Evolutionary conservation across 1,139 yeast genomes (phyloP), one percentile per base, ranked within the genome.

Genomic region (Casaregolazyma suthepensis): DNA sequence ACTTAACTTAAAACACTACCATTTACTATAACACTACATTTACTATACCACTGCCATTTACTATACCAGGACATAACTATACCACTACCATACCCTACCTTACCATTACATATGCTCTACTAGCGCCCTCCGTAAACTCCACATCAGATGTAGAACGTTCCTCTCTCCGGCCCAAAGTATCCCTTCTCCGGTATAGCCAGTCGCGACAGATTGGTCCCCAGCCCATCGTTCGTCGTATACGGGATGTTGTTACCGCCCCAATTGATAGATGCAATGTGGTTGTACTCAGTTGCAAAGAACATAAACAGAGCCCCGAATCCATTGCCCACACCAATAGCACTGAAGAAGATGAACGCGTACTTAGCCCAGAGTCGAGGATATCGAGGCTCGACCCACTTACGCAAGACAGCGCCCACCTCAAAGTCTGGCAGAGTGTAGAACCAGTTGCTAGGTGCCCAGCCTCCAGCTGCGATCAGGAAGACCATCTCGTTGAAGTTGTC

Each of bases 221-320:
- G 83, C 80, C 77, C 70, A 13, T 68, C 70, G 58, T 71, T 57
- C 59, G 74, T 69, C 55, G 67, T 61, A 56, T 64, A 69, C 6
- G 68, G 54, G 22, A 80, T 79, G 43, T 58, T 65, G 62, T 81
- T 81, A 2, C 85, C 85, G 85, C 85, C 81, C 85, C 86, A 81
- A 7, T 65, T 62, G 22, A 72, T 69, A 9, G 73, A 71, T 13
- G 53, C 62, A 20, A 49, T 70, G 68, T 44, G 73, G 45, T 58
- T 57, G 56, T 74, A 78, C 59, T 78, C 80, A 4, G 81, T 80
- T 1, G 81, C 75, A 62, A 82, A 78, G 67, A 82, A 75, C 44
- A 81, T 79, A 47, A 81, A 65, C 43, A 67, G 53, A 12, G 62
- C 66, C 5, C 67, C 61, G 50, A 63, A 59, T 13, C 68, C 69